Base-by-base conservation (phyloP, 305 asterid genomes). In the Solanum chacoense region DNA sequence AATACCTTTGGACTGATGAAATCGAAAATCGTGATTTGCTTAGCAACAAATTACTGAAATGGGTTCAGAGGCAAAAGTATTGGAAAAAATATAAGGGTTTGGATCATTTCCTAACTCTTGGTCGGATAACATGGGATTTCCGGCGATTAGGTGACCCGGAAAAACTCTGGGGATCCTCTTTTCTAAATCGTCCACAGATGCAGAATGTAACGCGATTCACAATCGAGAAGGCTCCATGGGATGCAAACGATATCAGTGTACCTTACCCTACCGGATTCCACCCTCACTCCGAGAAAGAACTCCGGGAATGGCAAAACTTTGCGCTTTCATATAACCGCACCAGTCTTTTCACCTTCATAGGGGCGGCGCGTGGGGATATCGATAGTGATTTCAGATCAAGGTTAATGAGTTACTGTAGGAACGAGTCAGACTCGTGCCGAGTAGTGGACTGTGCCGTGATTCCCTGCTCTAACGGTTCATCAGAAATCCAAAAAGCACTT, bases 201-300 rank as follows among this genome's bases (percentile, higher is more conserved):
- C 92, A 90, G 92, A 93, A 90, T 28, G 94, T 96, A 45, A 88
- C 88, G 7, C 94, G 98, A 22, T 93, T 96, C 83, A 93, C 93
- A 50, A 90, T 95, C 1, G 99, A 96, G 93, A 94, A 90, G 77
- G 94, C 93, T 24, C 95, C 95, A 0, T 93, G 98, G 81, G 95
- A 93, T 72, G 91, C 91, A 45, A 91, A 90, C 91, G 99, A 96
- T 84, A 91, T 96, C 24, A 90, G 94, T 83, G 94, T 96, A 14
- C 99, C 99, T 16, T 95, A 96, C 89, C 99, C 99, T 67, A 93
- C 98, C 14, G 99, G 98, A 85, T 96, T 96, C 91, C 99, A 96
- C 93, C 98, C 99, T 37, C 90, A 92, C 18, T 91, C 96, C 4
- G 85, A 20, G 29, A 83, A 90, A 7, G 80, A 86, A 40, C 89